Base-by-base conservation (phyloP, 2,329 filamentous ascomycete species). In the Boeremia exigua region DNA sequence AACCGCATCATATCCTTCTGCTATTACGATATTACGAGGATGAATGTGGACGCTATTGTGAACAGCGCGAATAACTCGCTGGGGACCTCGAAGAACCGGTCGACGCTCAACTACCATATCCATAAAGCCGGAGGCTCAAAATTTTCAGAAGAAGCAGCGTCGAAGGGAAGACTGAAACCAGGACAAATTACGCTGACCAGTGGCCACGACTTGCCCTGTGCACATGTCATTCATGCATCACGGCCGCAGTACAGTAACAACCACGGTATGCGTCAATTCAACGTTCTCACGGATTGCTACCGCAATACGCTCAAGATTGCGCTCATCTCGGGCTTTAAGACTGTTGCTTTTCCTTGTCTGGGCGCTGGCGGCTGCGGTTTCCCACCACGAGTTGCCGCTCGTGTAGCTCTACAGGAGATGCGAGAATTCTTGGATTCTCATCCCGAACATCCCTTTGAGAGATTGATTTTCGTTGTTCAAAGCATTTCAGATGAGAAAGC, bases 1-100 rank as follows among this genome's bases (percentile, higher is more conserved):
- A 75, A 75, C 10, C 59, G 59, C 15, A 58, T 68, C 6, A 62
- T 75, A 14, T 71, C 68, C 1, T 67, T 74, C 33, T 66, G 66
- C 33, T 61, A 60, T 37, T 59, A 71, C 42, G 69, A 75, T 28
- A 46, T 76, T 6, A 74, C 71, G 0, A 62, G 59, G n/a, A 29
- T 76, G 3, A 62, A 66, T 23, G 71, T 74, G 0, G 73, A 74
- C 37, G 71, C 71, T 10, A 74, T 76, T 17, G 68, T 76, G 10
- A 75, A 71, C 37, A 70, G 67, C 37, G 65, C 70, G 1, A 68
- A 67, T 12, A 38, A 27, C 7, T 38, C 54, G 2, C 40, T 72
- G 46, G 61, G 52, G 6, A 11, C 56, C 32, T 48, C 54, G 9
- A 61, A 48, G 48, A 10, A 32, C 8, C 43, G 29, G 7, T 52